These are phyloP conservation scores for Arabis hirsuta DNA, from an alignment of 345 rosid species.

Conservation along the genomic window DNA sequence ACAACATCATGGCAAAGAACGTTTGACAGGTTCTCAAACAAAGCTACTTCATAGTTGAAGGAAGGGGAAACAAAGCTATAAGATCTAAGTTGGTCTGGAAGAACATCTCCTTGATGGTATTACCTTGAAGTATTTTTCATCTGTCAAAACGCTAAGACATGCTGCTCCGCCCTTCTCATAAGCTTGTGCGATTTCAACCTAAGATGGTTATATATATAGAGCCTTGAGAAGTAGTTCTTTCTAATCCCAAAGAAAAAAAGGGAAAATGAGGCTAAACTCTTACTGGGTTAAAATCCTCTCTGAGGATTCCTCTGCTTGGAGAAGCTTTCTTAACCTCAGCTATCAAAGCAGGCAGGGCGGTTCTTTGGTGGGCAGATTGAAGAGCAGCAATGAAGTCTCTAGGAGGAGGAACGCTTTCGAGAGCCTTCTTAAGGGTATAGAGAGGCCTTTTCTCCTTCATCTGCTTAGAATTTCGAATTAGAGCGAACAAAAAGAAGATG, in stretches of 20 bases:
- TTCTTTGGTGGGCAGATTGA: constrained; percentile 63
- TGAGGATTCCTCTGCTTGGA: constrained; percentile 84
- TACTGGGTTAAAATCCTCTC: constrained; percentile 92
- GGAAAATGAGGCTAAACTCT: constrained; percentile 2
- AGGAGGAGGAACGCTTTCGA: constrained; percentile 67
- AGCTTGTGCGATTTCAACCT: constrained; percentile 85
- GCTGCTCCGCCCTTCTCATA: constrained; percentile 97
- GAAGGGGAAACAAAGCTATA: background rate
- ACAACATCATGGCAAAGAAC: constrained; percentile 12
- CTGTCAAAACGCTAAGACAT: constrained; percentile 93
- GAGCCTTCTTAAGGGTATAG: constrained; percentile 51
- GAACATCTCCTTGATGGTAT: background rate
- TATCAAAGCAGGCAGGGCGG: constrained; percentile 83
- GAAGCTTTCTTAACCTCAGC: constrained; percentile 99
- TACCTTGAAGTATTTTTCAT: constrained; percentile 84
- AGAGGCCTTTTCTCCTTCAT: constrained; percentile 74
- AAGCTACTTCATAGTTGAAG: background rate
- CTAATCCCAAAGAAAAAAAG: too few relatives aligned
- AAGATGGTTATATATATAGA: constrained; percentile 21
- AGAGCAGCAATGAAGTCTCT: constrained; percentile 88
- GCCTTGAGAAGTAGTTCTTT: background rate
- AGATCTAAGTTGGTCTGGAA: background rate
- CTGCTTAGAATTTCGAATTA: constrained; percentile 43
- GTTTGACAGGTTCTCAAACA: constrained; percentile 2
- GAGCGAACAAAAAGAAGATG: background rate